A percentile compares a stretch with the other conserved stretches of the same genome.
Conservation (phyloP, 768 basidiomycete genomes). For the Austroboletus eburneus region DNA sequence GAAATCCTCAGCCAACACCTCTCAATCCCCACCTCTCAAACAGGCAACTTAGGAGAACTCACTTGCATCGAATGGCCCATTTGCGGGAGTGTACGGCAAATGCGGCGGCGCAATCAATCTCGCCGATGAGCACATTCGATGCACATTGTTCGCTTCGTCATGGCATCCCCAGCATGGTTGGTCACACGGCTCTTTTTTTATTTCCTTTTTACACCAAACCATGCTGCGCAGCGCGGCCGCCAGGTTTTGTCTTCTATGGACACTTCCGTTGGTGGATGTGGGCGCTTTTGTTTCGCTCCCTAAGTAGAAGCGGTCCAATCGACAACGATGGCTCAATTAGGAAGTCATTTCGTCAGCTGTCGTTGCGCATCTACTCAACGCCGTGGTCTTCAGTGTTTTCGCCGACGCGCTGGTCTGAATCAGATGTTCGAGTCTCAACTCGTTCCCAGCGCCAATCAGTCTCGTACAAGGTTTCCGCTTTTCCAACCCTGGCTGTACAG, state of each 20-base stretch:
- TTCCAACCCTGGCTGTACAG: constrained; percentile 1
- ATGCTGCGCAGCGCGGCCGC: neutral
- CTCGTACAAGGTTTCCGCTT: neutral
- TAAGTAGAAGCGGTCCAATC: neutral
- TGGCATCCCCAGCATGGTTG: neutral
- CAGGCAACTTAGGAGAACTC: neutral
- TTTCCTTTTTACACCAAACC: constrained; percentile 1
- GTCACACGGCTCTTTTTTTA: neutral
- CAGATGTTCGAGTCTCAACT: neutral
- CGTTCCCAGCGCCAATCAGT: constrained; percentile 7
- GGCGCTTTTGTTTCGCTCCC: neutral
- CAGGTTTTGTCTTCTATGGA: neutral
- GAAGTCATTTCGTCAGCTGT: neutral
- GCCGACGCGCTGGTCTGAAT: neutral
- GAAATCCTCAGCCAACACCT: neutral
- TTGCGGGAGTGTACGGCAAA: neutral
- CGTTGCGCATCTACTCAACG: neutral
- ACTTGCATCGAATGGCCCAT: neutral
- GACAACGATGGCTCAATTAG: neutral
- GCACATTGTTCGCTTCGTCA: neutral
- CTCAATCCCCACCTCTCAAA: neutral
- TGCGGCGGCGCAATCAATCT: neutral
- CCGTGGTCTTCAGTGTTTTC: neutral
- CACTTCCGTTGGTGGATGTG: too few relatives aligned
- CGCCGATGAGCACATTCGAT: neutral